These are phyloP conservation scores for Hirsutella thompsonii DNA, from an alignment of 2,329 filamentous ascomycete genomes.

Conservation along the genomic window DNA sequence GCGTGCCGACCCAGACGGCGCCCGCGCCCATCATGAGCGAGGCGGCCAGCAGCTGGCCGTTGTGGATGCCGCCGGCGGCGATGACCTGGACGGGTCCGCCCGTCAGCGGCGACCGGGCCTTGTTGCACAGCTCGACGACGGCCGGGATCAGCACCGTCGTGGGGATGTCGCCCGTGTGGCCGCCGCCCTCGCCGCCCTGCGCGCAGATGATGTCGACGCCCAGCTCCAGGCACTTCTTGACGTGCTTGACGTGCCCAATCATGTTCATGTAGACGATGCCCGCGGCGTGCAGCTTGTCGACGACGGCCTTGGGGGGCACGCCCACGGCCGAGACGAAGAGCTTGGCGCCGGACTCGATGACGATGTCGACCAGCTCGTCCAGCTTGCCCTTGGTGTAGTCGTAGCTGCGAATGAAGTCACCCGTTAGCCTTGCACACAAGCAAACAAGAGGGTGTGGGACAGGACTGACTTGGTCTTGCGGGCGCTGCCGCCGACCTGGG, in stretches of 20 bases:
- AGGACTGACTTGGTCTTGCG: conserved; percentile 72
- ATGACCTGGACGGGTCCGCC: conserved; percentile 82
- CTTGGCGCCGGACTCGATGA: conserved; percentile 82
- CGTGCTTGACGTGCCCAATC: conserved; percentile 99
- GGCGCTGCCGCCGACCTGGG: conserved; percentile 87
- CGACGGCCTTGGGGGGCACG: conserved; percentile 76
- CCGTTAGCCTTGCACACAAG: too few relatives aligned
- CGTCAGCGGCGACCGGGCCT: conserved; percentile 75
- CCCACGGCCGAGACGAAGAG: conserved; percentile 97
- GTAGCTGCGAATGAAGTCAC: conserved; percentile 47
- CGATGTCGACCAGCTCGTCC: conserved; percentile 74
- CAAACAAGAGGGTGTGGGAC: background rate
- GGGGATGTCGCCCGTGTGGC: conserved; percentile 89
- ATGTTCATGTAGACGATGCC: conserved; percentile 99
- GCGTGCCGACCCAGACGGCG: conserved; percentile 92
- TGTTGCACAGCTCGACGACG: conserved; percentile 69
- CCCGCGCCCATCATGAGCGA: conserved; percentile 84
- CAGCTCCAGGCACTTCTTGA: conserved; percentile 84
- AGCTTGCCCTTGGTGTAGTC: conserved; percentile 99
- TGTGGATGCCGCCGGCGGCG: conserved; percentile 88
- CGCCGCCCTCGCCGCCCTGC: conserved; percentile 93
- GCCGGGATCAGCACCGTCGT: conserved; percentile 88
- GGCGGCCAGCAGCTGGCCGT: conserved; percentile 79
- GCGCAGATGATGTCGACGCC: conserved; percentile 96
- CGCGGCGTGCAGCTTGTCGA: conserved; percentile 77